These are phyloP conservation scores for Ogataea saltuana DNA, from an alignment of 805 yeast genomes.

Conservation along the genomic window DNA sequence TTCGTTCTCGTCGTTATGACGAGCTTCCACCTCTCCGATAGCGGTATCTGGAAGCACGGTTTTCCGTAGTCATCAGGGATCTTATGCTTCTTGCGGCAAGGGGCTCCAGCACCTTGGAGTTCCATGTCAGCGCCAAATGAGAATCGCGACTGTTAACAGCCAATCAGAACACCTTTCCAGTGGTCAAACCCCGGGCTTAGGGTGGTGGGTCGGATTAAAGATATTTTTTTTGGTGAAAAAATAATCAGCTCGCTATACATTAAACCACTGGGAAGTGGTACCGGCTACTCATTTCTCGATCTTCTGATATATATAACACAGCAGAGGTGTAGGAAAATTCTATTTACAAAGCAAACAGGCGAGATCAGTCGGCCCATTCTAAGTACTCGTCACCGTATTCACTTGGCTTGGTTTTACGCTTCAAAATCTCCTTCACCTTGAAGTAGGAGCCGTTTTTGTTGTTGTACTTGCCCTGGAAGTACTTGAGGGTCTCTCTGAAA, in stretches of 20 bases:
- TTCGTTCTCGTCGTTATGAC: conserved; percentile 29
- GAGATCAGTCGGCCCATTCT: conserved; percentile 53
- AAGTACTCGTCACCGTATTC: conserved; percentile 42
- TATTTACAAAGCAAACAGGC: conserved; percentile 17
- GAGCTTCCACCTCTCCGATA: conserved; percentile 25
- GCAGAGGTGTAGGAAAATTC: too few relatives aligned
- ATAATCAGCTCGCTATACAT: too few relatives aligned
- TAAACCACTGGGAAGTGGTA: too few relatives aligned
- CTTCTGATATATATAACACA: too few relatives aligned
- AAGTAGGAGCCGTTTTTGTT: conserved; percentile 60
- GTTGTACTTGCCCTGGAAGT: conserved; percentile 53
- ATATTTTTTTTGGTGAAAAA: too few relatives aligned
- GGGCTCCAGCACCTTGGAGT: not conserved
- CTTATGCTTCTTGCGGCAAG: conserved; percentile 1
- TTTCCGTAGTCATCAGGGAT: conserved; percentile 2
- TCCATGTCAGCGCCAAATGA: too few relatives aligned
- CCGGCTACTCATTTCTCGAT: too few relatives aligned
- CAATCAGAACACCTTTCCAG: too few relatives aligned
- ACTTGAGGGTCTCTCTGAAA: conserved; percentile 62
- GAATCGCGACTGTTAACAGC: too few relatives aligned
- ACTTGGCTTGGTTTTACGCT: conserved; percentile 53
- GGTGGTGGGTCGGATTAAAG: too few relatives aligned
- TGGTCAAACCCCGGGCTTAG: too few relatives aligned
- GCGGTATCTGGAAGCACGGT: conserved; percentile 15
- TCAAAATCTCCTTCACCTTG: conserved; percentile 61